These are phyloP conservation scores for Nematocida sp. DNA, from an alignment of 371 early-diverging fungal species.

Conservation along the genomic window DNA sequence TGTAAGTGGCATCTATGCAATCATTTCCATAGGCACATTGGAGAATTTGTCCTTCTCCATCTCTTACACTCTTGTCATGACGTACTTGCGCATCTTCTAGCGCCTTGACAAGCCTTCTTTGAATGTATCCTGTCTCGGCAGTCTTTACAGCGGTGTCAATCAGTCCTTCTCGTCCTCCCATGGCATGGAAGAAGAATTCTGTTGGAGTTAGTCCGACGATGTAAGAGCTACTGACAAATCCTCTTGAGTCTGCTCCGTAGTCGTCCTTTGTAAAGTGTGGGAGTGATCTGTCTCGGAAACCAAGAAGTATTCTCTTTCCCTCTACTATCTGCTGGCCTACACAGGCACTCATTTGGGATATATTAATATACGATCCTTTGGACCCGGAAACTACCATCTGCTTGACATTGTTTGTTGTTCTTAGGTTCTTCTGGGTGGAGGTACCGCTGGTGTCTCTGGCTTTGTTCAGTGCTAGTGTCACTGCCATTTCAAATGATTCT, in stretches of 20 bases:
- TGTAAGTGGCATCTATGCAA: constrained; percentile 81
- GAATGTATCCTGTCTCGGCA: constrained; percentile 98
- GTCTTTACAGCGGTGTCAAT: constrained; percentile 99
- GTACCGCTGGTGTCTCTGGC: constrained; percentile 92
- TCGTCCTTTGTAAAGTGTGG: constrained; percentile 97
- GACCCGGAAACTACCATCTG: constrained; percentile 96
- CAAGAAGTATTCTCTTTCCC: constrained; percentile 94
- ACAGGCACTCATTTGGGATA: constrained; percentile 96
- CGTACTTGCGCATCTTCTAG: constrained; percentile 92
- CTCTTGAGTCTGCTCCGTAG: constrained; percentile 84
- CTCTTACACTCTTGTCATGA: constrained; percentile 92
- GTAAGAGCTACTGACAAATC: constrained; percentile 96
- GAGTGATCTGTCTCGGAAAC: constrained; percentile 84
- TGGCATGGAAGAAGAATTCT: constrained; percentile 99
- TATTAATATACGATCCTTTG: constrained; percentile 94
- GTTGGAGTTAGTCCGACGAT: constrained; percentile 88
- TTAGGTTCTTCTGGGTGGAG: constrained; percentile 75
- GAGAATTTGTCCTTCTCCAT: constrained; percentile 78
- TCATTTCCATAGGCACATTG: constrained; percentile 97
- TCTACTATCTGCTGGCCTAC: constrained; percentile 99
- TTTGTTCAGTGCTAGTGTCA: constrained; percentile 79
- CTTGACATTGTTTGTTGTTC: constrained; percentile 87
- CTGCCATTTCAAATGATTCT: constrained; percentile 85
- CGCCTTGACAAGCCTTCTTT: constrained; percentile 94
- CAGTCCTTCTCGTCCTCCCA: constrained; percentile 97